Percentiles rank a stretch among this genome's conserved stretches.
Evolutionary conservation across 202 grass and related monocot genomes (phyloP).

Genomic region (Tripidium arundinaceum): DNA sequence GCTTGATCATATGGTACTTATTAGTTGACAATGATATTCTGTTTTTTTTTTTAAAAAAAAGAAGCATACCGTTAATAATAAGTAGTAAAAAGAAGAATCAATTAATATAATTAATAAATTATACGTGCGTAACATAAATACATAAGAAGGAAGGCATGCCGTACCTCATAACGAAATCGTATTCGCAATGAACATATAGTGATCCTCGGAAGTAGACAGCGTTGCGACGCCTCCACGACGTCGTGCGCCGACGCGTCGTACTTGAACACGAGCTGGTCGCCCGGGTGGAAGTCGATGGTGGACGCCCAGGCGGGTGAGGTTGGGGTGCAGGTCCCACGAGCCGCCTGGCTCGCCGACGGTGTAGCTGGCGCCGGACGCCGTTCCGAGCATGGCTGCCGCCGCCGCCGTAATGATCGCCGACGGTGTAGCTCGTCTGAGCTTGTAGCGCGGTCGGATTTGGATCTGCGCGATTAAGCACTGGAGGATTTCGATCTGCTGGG

Average conservation of each 20-base stretch:
- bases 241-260: constrained; percentile 29
- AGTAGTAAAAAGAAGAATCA: not conserved
- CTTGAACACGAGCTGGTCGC: constrained; percentile 41
- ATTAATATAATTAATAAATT: no score
- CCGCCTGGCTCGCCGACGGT: constrained; percentile 39
- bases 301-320: constrained; percentile 44
- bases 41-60: not conserved
- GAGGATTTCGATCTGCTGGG: no score
- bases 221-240: constrained; percentile 12
- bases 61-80: no score
- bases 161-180: not conserved
- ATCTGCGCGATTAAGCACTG: no score
- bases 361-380: constrained; percentile 17
- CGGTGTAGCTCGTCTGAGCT: no score
- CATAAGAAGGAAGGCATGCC: no score
- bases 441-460: no score
- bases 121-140: no score
- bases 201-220: not conserved
- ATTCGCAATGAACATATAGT: not conserved
- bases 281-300: constrained; percentile 32
- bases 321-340: constrained; percentile 43
- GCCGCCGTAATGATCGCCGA: not conserved
- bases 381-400: not conserved
- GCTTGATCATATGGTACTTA: not conserved
- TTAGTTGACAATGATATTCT: not conserved